Percentiles rank a stretch among this genome's conserved stretches.
Evolutionary conservation across 129 eudicot species (phyloP).

Genomic region (Chrysanthemum seticuspe): DNA sequence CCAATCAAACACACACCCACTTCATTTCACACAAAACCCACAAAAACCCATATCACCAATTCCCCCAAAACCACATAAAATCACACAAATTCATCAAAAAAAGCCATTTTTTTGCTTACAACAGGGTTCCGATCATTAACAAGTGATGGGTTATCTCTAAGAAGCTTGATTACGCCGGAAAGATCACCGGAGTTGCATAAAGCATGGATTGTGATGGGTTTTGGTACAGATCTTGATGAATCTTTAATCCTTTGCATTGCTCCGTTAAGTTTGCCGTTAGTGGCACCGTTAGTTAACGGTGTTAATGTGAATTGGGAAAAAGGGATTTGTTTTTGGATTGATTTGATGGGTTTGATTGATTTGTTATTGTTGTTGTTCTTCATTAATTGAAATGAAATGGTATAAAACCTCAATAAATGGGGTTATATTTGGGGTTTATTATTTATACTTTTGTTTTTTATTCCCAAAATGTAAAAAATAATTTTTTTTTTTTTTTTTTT

Average conservation of each 20-base stretch:
- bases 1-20: not conserved
- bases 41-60: not conserved
- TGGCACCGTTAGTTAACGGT: too few relatives aligned
- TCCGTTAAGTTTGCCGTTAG: not conserved
- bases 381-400: too few relatives aligned
- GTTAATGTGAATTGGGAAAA: constrained; percentile 25
- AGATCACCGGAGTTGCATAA: constrained; percentile 86
- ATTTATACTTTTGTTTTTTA: too few relatives aligned
- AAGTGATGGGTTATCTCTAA: constrained; percentile 70
- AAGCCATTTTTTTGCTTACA: constrained; percentile 39
- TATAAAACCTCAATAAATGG: too few relatives aligned
- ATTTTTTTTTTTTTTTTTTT: too few relatives aligned
- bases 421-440: too few relatives aligned
- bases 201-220: constrained; percentile 73
- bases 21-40: not conserved
- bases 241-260: constrained; percentile 11
- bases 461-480: too few relatives aligned
- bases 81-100: too few relatives aligned
- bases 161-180: constrained; percentile 51
- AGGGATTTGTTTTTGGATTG: constrained; percentile 13
- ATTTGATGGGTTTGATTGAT: not conserved
- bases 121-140: constrained; percentile 92
- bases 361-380: not conserved
- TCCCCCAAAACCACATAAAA: too few relatives aligned
- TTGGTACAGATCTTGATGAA: constrained; percentile 51